Base-by-base conservation (phyloP, 495 filamentous ascomycete genomes). In the Daldinia caldariorum region DNA sequence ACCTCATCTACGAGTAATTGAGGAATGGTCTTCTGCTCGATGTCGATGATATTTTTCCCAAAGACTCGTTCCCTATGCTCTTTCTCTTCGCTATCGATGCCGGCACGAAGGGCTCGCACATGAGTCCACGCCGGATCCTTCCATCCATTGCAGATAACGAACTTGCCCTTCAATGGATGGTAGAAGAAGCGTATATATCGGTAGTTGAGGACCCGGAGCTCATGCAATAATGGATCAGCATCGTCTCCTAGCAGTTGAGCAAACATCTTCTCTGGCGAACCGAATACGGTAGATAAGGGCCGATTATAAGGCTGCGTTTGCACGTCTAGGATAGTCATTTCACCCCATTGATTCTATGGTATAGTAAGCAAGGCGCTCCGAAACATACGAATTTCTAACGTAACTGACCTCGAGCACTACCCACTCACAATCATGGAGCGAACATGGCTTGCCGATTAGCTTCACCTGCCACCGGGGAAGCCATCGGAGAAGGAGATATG, bases 161-260 rank as follows among this genome's bases (percentile, higher is more conserved):
- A 98, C 76, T 90, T 95, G 76, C 97, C 95, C 66, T 90, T 90
- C 8, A 93, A 51, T 8, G 94, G 92, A 74, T 99, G 92, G 71
- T 90, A 98, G 76, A 89, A 95, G 66, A 99, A 95, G 51, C 92
- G 88, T 47, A 98, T 90, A 75, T 98, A 97, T 69, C 94, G 90
- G 75, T 98, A 98, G 70, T 97, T 91, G 38, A 99, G 79, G 51
- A 87, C 88, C 10, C 88, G 88, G 9, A 98, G 85, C 51, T 87
- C 78, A 13, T 81, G 79, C 57, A 98, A 80, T 32, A 92, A 84
- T 3, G 93, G 93, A 69, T 99, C 96, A 49, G 89, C 88, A 67
- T 96, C 92, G 70, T 98, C 94, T 64, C 96, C 92, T 63, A 89
- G 87, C 41, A 82, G 62, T 62, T 84, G 84, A 3, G 79, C 77